Evolutionary conservation across 192 early-diverging fungal species (phyloP).

Genomic region (Coemansia pectinata): DNA sequence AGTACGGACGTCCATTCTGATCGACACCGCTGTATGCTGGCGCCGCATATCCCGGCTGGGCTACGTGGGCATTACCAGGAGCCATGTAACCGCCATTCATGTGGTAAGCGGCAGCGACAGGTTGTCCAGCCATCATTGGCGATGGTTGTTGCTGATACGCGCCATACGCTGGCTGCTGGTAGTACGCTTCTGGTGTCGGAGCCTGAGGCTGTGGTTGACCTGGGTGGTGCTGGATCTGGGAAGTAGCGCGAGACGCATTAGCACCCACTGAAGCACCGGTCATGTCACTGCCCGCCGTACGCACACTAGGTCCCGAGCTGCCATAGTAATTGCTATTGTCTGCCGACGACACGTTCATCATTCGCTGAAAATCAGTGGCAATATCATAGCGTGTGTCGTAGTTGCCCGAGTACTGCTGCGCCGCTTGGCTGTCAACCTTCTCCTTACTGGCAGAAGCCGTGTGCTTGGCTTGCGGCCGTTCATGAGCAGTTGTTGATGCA

Average conservation of each 20-base stretch:
- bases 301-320: background rate
- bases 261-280: background rate
- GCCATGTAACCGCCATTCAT: background rate
- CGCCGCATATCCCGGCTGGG: slow-evolving; percentile 11
- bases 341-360: slow-evolving; percentile 23
- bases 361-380: slow-evolving; percentile 36
- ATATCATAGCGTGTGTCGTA: slow-evolving; percentile 23
- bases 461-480: background rate
- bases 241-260: background rate
- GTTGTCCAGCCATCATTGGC: background rate
- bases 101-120: background rate
- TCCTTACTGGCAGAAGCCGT: background rate
- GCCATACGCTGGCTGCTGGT: background rate
- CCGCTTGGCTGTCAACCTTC: background rate
- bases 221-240: slow-evolving; percentile 9
- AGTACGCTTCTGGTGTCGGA: background rate
- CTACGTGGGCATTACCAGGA: background rate
- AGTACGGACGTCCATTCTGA: slow-evolving; percentile 22
- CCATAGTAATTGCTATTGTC: slow-evolving; percentile 5
- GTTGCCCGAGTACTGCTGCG: slow-evolving; percentile 20
- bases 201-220: background rate
- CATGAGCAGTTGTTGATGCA: background rate
- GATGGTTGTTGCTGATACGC: slow-evolving; percentile 4
- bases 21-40: slow-evolving; percentile 18
- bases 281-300: slow-evolving; percentile 2